Conservation (phyloP, 345 rosid genomes). For the Viola odorata region DNA sequence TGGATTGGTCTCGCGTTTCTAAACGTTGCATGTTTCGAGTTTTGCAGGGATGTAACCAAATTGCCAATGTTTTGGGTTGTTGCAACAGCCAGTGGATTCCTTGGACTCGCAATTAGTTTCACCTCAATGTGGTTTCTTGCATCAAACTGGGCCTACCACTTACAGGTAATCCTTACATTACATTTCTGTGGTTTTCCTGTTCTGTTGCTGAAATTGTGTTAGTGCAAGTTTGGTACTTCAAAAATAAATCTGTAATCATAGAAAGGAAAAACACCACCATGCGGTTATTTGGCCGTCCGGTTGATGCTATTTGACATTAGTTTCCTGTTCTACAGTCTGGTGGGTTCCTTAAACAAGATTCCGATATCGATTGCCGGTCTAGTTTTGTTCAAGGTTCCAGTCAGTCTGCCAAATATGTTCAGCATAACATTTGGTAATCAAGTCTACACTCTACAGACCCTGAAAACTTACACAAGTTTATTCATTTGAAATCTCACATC, state of each 20-base stretch:
- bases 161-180: constrained; percentile 42
- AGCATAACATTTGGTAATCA: constrained; percentile 79
- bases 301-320: not conserved
- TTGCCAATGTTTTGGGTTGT: constrained; percentile 79
- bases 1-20: no score
- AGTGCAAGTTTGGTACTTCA: no score
- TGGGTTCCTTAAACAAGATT: constrained; percentile 88
- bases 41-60: constrained; percentile 58
- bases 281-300: no score
- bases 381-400: constrained; percentile 68
- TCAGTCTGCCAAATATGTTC: constrained; percentile 65
- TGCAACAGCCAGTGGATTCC: constrained; percentile 79
- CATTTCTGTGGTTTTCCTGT: not conserved
- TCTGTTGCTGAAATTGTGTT: not conserved
- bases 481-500: not conserved
- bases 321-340: constrained; percentile 44
- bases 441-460: not conserved
- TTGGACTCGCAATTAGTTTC: constrained; percentile 92
- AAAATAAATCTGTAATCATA: no score
- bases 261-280: no score
- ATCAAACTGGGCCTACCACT: constrained; percentile 94
- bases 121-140: constrained; percentile 95
- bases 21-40: not conserved
- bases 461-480: not conserved
- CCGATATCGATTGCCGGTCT: constrained; percentile 78